A percentile compares a stretch with the other conserved stretches of the same genome.
phyloP scores from a whole-genome alignment of 2,329 filamentous ascomycete species.

The Aureobasidium leucospermi region DNA sequence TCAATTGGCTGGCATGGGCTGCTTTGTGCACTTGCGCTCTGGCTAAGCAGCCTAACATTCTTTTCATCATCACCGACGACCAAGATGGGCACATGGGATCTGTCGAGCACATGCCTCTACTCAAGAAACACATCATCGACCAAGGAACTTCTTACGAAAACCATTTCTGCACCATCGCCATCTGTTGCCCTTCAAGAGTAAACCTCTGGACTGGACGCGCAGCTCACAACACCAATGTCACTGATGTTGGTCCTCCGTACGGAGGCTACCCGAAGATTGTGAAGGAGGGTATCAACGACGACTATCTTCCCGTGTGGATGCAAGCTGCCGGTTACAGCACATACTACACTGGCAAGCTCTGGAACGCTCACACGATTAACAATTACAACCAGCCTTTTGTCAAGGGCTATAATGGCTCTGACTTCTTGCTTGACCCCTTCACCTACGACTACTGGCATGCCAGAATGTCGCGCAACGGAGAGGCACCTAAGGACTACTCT shows the following conservation, averaged over 20 bases:
- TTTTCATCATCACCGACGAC: conserved; percentile 63
- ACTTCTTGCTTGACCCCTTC: conserved; percentile 51
- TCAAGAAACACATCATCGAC: conserved; percentile 50
- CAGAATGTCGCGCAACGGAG: conserved; percentile 52
- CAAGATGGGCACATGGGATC: conserved; percentile 58
- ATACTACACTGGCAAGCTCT: conserved; percentile 64
- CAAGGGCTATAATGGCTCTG: conserved; percentile 49
- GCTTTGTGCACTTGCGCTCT: not conserved
- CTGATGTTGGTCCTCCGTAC: conserved; percentile 45
- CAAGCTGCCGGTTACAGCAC: conserved; percentile 61
- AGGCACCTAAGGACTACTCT: conserved; percentile 48
- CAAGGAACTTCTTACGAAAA: conserved; percentile 52
- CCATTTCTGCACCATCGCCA: conserved; percentile 56
- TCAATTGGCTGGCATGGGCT: not conserved
- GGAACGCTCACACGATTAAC: conserved; percentile 53
- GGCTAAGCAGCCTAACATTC: conserved; percentile 42
- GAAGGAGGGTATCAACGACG: conserved; percentile 55
- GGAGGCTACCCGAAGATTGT: conserved; percentile 62
- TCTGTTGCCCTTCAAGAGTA: conserved; percentile 62
- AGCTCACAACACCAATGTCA: conserved; percentile 64
- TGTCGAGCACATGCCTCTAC: conserved; percentile 51
- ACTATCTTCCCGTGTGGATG: conserved; percentile 63
- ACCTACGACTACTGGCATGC: conserved; percentile 63
- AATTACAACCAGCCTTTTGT: conserved; percentile 56
- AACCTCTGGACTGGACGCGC: conserved; percentile 57